Percentiles rank a stretch among this genome's conserved stretches.
phyloP scores from a whole-genome alignment of 2,329 filamentous ascomycete species.

The Alternaria triticimaculans region DNA sequence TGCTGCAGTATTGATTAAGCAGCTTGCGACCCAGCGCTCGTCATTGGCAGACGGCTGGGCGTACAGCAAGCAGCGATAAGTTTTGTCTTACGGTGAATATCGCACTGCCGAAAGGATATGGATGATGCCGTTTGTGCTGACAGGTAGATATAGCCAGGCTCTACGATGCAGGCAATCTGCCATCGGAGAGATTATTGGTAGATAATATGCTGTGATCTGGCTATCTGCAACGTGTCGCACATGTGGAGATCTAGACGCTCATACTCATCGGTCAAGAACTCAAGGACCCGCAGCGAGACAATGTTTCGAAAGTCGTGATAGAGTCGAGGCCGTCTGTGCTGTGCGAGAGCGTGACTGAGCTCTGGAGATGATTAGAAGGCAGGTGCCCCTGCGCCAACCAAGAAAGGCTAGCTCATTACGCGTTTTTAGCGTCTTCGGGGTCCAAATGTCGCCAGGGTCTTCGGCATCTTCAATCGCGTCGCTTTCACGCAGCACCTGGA shows the following conservation, averaged over 20 bases:
- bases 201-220: background rate
- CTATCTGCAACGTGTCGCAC: background rate
- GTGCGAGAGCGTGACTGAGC: background rate
- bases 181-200: background rate
- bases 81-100: background rate
- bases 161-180: background rate
- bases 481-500: background rate
- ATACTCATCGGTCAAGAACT: background rate
- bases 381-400: background rate
- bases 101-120: background rate
- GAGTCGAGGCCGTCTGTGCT: background rate
- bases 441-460: background rate
- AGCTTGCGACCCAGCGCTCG: background rate
- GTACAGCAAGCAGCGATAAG: background rate
- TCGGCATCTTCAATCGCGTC: slow-evolving; percentile 4
- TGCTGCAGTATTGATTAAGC: background rate
- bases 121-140: background rate
- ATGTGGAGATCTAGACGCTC: background rate
- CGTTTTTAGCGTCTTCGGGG: background rate
- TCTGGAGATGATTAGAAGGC: background rate
- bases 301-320: background rate
- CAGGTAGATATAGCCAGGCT: no score
- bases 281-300: background rate
- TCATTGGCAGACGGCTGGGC: background rate
- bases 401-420: background rate